A percentile compares a stretch with the other conserved stretches of the same genome.
phyloP scores from a whole-genome alignment of 139 green algal genomes.

The Tetratostichococcus sp. region DNA sequence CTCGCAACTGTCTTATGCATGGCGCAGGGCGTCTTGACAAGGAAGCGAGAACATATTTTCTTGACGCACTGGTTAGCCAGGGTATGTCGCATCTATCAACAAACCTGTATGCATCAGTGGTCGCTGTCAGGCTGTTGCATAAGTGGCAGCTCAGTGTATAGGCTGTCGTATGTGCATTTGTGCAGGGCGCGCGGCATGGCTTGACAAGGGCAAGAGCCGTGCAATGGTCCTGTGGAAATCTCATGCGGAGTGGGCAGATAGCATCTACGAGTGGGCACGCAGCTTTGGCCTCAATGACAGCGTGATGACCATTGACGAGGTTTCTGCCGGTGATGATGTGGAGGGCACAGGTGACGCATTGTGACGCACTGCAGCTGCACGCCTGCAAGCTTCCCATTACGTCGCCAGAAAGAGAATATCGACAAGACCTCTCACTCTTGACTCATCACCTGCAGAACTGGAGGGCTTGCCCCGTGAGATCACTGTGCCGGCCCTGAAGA shows the following conservation, averaged over 20 bases:
- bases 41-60: conserved; percentile 37
- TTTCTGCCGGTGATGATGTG: conserved; percentile 46
- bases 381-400: too few relatives aligned
- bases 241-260: conserved; percentile 51
- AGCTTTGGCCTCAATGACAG: conserved; percentile 44
- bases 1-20: too few relatives aligned
- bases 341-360: conserved; percentile 43
- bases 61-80: conserved; percentile 47
- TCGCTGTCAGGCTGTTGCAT: background rate
- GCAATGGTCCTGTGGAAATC: conserved; percentile 53
- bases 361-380: too few relatives aligned
- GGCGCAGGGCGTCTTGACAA: conserved; percentile 45
- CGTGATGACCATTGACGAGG: conserved; percentile 59
- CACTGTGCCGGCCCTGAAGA: conserved; percentile 39
- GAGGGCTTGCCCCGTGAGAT: conserved; percentile 52
- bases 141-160: too few relatives aligned
- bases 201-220: conserved; percentile 40
- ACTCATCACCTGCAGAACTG: conserved; percentile 29
- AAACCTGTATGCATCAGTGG: background rate
- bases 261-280: conserved; percentile 38
- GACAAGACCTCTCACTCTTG: too few relatives aligned
- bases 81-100: background rate
- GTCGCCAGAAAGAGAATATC: too few relatives aligned
- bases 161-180: too few relatives aligned
- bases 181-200: conserved; percentile 44